Evolutionary conservation across 2,329 filamentous ascomycete species (phyloP), one percentile per base, ranked within the genome.

Genomic region (Onygenales sp.): DNA sequence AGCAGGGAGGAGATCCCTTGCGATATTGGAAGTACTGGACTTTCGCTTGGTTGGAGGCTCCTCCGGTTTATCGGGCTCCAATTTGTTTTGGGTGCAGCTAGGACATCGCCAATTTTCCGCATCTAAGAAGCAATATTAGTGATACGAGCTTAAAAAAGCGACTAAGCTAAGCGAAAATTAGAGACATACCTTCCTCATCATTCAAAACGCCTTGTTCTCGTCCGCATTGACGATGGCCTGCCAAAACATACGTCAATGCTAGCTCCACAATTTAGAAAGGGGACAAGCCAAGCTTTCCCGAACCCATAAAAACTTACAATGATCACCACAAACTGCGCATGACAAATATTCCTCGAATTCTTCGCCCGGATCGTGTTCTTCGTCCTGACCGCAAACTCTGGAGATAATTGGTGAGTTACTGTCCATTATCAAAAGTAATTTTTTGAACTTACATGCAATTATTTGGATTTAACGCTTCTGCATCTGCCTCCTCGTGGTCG

Each of bases 201-300:
- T 73, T 74, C 62, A 87, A 72, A 58, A 81, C 81, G 55, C 80
- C 80, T 66, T 82, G 81, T 66, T 86, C 81, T 65, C 86, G 83
- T 55, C 89, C 91, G 72, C 92, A 96, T 79, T 93, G 86, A 69
- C 86, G 84, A 75, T 97, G 92, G 64, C 90, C 92, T 95, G 75
- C 66, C 75, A 66, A 66, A 64, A 67, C 69, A 70, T 75, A 71
- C 74, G 75, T 65, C 69, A 58, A 67, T 63, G 59, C 61, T 59
- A 52, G 52, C 53, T 58, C 54, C 54, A 55, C 51, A 58, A 56
- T 62, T 53, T 52, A 52, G 54, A 55, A 55, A 56, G 50, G 58
- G 63, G 52, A 52, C 50, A 66, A 65, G 66, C 58, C 63, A 63
- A 64, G 62, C 59, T 56, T 62, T 60, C 59, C 58, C 48, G 58